Conservation (phyloP, 805 yeast genomes). For the Vanderwaltozyma polyspora region DNA sequence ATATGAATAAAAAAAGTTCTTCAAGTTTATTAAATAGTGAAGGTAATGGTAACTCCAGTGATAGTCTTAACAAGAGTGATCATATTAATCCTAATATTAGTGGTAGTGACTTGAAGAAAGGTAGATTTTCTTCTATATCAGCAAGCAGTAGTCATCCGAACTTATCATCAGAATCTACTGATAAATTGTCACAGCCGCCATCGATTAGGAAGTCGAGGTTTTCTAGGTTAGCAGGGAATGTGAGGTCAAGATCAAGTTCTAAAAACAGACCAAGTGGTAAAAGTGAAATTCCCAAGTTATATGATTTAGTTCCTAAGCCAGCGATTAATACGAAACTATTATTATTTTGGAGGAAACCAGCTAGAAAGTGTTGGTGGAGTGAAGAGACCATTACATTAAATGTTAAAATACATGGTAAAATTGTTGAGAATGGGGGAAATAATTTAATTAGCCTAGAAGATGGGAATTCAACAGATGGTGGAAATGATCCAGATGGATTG, state of each 20-base stretch:
- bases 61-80: slow-evolving; percentile 6
- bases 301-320: slow-evolving; percentile 22
- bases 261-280: slow-evolving; percentile 32
- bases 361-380: slow-evolving; percentile 97
- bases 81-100: not conserved
- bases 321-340: slow-evolving; percentile 47
- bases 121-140: not conserved
- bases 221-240: slow-evolving; percentile 49
- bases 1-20: not conserved
- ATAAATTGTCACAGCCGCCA: too few species aligned
- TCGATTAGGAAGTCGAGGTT: slow-evolving; percentile 39
- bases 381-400: slow-evolving; percentile 38
- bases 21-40: not conserved
- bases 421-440: not conserved
- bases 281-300: slow-evolving; percentile 12
- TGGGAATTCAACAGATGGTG: not conserved
- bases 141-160: not conserved
- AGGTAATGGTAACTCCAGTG: not conserved
- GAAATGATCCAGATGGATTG: slow-evolving; percentile 5
- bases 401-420: slow-evolving; percentile 16
- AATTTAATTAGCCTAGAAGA: not conserved
- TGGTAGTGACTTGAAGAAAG: not conserved
- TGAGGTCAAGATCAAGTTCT: slow-evolving; percentile 49
- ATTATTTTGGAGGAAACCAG: slow-evolving; percentile 92
- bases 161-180: too few species aligned